These are phyloP conservation scores for Fusarium scirpi DNA, from an alignment of 2,329 filamentous ascomycete species.

Conservation along the genomic window DNA sequence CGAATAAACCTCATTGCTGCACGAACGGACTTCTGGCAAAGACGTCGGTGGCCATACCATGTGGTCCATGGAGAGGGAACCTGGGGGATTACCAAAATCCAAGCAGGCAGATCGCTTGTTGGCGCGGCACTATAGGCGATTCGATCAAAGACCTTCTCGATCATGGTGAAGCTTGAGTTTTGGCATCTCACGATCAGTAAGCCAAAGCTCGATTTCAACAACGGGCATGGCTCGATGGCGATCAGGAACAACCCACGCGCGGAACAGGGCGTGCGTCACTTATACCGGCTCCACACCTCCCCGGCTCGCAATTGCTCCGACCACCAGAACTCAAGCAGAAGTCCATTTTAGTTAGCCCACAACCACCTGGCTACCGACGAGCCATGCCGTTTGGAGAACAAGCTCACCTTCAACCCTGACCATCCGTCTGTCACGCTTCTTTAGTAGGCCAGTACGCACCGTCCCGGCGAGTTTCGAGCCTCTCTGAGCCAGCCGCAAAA, in stretches of 20 bases:
- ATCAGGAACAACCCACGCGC: conserved; percentile 45
- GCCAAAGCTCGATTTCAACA: conserved; percentile 50
- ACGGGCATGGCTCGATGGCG: conserved; percentile 44
- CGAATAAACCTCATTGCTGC: conserved; percentile 23
- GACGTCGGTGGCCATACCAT: conserved; percentile 36
- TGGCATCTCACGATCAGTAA: conserved; percentile 46
- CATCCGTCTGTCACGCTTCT: conserved; percentile 33
- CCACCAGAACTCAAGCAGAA: conserved; percentile 34
- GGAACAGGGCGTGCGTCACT: conserved; percentile 32
- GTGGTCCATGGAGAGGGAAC: conserved; percentile 34
- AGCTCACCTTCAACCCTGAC: conserved; percentile 37
- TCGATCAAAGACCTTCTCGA: conserved; percentile 21
- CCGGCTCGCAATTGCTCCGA: conserved; percentile 24
- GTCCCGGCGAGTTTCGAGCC: conserved; percentile 35
- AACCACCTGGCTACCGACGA: conserved; percentile 34
- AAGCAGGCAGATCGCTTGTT: conserved; percentile 32
- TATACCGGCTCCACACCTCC: conserved; percentile 31
- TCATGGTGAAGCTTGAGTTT: conserved; percentile 36
- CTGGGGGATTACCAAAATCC: conserved; percentile 25
- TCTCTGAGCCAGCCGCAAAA: conserved; percentile 13
- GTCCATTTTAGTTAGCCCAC: conserved; percentile 38
- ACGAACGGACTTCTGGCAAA: conserved; percentile 20
- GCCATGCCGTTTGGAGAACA: conserved; percentile 37
- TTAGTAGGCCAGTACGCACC: conserved; percentile 22
- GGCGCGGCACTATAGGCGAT: conserved; percentile 30